Percentiles rank a stretch among this genome's conserved stretches.
phyloP scores from a whole-genome alignment of 306 rosid species.

The Lupinus albus region DNA sequence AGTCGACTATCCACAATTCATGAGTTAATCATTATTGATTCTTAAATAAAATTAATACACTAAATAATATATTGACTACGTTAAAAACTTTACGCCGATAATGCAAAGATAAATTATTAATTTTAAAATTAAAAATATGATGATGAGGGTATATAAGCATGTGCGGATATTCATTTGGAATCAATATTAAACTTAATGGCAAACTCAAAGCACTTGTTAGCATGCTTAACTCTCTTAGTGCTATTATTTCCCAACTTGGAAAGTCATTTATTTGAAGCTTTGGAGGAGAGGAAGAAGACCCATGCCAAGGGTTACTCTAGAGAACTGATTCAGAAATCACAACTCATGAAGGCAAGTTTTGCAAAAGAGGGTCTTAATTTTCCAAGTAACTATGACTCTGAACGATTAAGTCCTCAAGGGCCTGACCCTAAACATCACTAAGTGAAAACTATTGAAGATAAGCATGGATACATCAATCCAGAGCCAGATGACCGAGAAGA shows the following conservation, averaged over 20 bases:
- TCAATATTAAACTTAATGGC: conserved; percentile 40
- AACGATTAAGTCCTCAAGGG: conserved; percentile 51
- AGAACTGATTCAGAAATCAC: conserved; percentile 38
- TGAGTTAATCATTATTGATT: too few relatives aligned
- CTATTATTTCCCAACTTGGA: conserved; percentile 33
- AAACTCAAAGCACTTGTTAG: conserved; percentile 33
- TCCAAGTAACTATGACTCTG: conserved; percentile 26
- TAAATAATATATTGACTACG: too few relatives aligned
- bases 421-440: conserved; percentile 54
- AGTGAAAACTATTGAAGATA: too few relatives aligned
- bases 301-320: neutral
- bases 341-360: conserved; percentile 34
- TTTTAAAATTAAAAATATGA: too few relatives aligned
- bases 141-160: conserved; percentile 6
- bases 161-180: conserved; percentile 34
- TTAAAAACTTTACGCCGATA: too few relatives aligned
- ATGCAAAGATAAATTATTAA: too few relatives aligned
- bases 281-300: conserved; percentile 30
- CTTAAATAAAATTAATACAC: too few relatives aligned
- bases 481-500: too few relatives aligned
- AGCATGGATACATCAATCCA: too few relatives aligned
- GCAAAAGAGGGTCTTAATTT: neutral
- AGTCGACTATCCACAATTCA: too few relatives aligned
- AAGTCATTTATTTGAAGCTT: conserved; percentile 39
- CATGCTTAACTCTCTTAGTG: conserved; percentile 18